Base-by-base conservation (phyloP, 768 basidiomycete species). In the Pisolithus marmoratus region DNA sequence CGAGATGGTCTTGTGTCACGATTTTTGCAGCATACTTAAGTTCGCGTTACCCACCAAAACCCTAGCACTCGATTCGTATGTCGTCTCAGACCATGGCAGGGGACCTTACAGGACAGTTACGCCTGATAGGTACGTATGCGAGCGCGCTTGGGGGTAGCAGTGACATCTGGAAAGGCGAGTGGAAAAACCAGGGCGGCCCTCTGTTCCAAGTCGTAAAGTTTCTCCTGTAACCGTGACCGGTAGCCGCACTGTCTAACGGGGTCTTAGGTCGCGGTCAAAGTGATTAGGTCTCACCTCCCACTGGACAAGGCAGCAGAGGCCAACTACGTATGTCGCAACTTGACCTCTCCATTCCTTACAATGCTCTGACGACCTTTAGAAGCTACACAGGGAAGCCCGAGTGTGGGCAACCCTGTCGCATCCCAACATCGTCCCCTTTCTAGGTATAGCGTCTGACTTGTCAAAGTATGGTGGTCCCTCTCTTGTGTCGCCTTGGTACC, bases 401-500 rank as follows among this genome's bases (percentile, higher is more conserved):
- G 54, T 66, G 19, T 66, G 65, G 65, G 48, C 58, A 38, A 52
- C 54, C 2, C 37, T 66, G 40, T 26, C 47, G 20, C 60, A 68
- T 23, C 51, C 50, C 20, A 63, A 63, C 27, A 46, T 69, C 36
- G 58, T 56, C 15, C 63, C 57, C 5, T 65, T 69, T 24, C 49
- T 63, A 7, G 67, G 66, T 24, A 34, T 53, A 36, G 51, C 55
- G 54, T 51, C 49, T 20, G 60, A 66, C 43, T 26, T 59, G 41
- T 50, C 58, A 19, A 54, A 51, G 20, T 19, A 54, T 23, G 40
- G 52, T 19, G 50, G 54, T 22, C 64, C 65, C 23, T 62, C 59
- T 9, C 38, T 65, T 8, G 59, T 67, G 4, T 65, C 66, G 2
- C 59, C 57, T 7, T 69, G 58, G n/a, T 67, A 65, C 49, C 48